Evolutionary conservation across 768 basidiomycete species (phyloP).

Genomic region (Boletus patriciae): DNA sequence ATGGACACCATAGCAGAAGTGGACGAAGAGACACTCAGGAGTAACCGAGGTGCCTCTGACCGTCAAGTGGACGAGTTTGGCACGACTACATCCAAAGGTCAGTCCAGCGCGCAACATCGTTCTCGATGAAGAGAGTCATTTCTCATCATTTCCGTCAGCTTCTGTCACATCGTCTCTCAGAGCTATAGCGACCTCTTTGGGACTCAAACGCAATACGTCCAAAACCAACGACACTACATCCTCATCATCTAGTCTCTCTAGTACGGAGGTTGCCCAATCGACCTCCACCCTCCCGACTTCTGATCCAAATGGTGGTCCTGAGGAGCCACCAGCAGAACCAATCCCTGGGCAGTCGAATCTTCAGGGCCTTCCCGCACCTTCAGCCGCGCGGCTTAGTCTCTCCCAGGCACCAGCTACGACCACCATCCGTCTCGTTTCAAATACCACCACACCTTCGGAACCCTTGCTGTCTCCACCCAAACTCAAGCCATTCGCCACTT

Average conservation of each 20-base stretch:
- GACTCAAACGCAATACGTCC: conserved; percentile 53
- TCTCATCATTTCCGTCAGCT: conserved; percentile 35
- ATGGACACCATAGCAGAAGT: conserved; percentile 77
- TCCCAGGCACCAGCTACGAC: conserved; percentile 48
- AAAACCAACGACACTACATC: conserved; percentile 19
- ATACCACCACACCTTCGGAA: conserved; percentile 21
- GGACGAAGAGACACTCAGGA: conserved; percentile 47
- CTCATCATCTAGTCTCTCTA: conserved; percentile 34
- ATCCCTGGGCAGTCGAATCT: conserved; percentile 60
- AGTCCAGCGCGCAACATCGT: conserved; percentile 18
- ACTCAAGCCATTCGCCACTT: conserved; percentile 63
- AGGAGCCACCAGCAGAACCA: conserved; percentile 39
- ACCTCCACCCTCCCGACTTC: conserved; percentile 33
- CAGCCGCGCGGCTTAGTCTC: conserved; percentile 60
- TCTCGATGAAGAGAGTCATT: not conserved
- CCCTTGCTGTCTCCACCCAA: conserved; percentile 51
- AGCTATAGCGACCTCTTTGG: conserved; percentile 73
- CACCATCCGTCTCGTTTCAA: conserved; percentile 49
- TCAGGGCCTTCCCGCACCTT: conserved; percentile 60
- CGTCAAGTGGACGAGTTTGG: conserved; percentile 68
- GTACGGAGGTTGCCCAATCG: conserved; percentile 17
- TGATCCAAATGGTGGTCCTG: conserved; percentile 17
- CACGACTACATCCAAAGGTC: conserved; percentile 63
- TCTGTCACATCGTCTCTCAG: conserved; percentile 74
- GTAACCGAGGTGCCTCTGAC: conserved; percentile 43